These are phyloP conservation scores for Calonectria ilicicola DNA, from an alignment of 2,329 filamentous ascomycete species.

Conservation along the genomic window DNA sequence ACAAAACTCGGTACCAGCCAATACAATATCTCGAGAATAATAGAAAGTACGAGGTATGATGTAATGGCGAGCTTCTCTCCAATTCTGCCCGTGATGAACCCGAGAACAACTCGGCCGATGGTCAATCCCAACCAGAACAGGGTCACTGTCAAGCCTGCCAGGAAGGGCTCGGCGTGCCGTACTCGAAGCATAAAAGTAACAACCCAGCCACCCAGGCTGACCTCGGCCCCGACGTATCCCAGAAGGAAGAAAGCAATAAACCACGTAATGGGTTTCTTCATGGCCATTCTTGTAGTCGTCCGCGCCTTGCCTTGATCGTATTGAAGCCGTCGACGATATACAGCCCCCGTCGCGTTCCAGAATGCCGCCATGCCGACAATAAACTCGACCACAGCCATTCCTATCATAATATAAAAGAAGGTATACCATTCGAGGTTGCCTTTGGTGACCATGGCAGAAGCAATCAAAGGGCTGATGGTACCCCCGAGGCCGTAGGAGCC, in stretches of 20 bases:
- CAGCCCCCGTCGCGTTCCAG: constrained; percentile 70
- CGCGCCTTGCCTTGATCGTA: constrained; percentile 49
- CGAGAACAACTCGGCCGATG: constrained; percentile 76
- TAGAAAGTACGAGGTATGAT: constrained; percentile 72
- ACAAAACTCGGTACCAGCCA: constrained; percentile 85
- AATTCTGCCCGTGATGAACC: constrained; percentile 79
- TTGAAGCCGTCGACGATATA: constrained; percentile 56
- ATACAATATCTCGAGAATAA: constrained; percentile 78
- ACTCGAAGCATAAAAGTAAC: constrained; percentile 89
- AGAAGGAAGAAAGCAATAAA: constrained; percentile 80
- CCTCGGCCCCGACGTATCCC: constrained; percentile 83
- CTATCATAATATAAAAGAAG: constrained; percentile 83
- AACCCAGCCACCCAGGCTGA: constrained; percentile 82
- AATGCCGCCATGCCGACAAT: constrained; percentile 66
- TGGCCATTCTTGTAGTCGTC: constrained; percentile 58
- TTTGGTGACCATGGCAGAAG: constrained; percentile 78
- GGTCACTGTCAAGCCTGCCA: constrained; percentile 80
- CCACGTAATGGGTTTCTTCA: constrained; percentile 74
- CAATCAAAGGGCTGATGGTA: constrained; percentile 75
- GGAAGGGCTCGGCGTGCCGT: constrained; percentile 75
- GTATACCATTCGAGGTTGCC: constrained; percentile 73
- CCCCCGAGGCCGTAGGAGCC: constrained; percentile 80
- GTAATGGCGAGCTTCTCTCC: constrained; percentile 77
- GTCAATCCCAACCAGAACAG: constrained; percentile 90
- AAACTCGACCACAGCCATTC: constrained; percentile 67